A percentile compares a stretch with the other conserved stretches of the same genome.
Evolutionary conservation across 2,329 filamentous ascomycete genomes (phyloP).

Genomic region (Dactylella cylindrospora): DNA sequence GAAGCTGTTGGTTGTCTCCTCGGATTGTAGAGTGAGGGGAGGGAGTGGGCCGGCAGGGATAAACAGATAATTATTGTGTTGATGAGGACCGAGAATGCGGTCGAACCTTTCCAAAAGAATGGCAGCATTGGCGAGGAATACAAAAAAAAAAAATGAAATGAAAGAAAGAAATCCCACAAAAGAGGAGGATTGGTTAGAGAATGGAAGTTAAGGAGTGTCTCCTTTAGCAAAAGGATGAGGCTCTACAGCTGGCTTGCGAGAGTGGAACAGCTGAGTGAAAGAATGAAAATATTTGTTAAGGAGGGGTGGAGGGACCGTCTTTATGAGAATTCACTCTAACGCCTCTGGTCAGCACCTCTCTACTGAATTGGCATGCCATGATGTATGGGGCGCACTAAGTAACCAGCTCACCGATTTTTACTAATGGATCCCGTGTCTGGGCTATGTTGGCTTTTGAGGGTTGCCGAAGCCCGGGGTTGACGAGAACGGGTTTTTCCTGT

Average conservation of each 20-base stretch:
- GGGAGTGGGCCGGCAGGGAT: conserved; percentile 36
- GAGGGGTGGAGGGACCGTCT: conserved; percentile 23
- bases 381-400: conserved; percentile 8
- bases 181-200: conserved; percentile 4
- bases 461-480: conserved; percentile 16
- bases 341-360: conserved; percentile 34
- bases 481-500: conserved; percentile 15
- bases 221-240: not conserved
- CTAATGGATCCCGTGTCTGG: too few relatives aligned
- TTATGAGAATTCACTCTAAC: conserved; percentile 29
- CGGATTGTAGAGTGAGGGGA: conserved; percentile 19
- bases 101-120: conserved; percentile 9
- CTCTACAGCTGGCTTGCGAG: not conserved
- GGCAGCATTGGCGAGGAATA: conserved; percentile 20
- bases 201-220: conserved; percentile 3
- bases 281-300: not conserved
- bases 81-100: conserved; percentile 20
- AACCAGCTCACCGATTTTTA: too few relatives aligned
- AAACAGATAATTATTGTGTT: conserved; percentile 39
- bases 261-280: not conserved
- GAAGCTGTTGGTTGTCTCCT: conserved; percentile 13
- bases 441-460: conserved; percentile 6
- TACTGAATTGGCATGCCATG: conserved; percentile 21
- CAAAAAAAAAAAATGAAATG: conserved; percentile 19
- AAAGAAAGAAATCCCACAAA: conserved; percentile 10